Percentiles rank a stretch among this genome's conserved stretches.
phyloP scores from a whole-genome alignment of 2,329 filamentous ascomycete genomes.

The Apiospora arundinis region DNA sequence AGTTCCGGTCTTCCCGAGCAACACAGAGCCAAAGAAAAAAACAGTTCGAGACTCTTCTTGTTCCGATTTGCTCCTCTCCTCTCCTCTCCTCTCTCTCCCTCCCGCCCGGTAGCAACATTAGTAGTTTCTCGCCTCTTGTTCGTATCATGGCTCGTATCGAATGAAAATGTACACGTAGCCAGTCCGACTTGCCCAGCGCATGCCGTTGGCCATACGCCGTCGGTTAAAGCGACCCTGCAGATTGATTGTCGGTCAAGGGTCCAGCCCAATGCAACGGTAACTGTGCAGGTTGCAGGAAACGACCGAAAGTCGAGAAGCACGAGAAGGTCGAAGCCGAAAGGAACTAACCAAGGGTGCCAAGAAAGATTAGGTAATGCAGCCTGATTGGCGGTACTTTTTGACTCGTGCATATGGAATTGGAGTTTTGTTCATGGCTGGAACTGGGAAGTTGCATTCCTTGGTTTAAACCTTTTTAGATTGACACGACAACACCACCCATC shows the following conservation, averaged over 20 bases:
- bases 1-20: neutral
- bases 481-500: neutral
- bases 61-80: neutral
- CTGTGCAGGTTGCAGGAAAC: conserved; percentile 2
- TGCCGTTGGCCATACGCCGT: neutral
- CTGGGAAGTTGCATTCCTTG: neutral
- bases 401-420: neutral
- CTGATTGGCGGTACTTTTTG: neutral
- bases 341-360: neutral
- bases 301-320: no score
- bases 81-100: no score
- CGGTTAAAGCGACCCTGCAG: conserved; percentile 13
- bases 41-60: neutral
- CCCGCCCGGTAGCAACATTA: neutral
- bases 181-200: neutral
- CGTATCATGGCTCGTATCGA: neutral
- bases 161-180: neutral
- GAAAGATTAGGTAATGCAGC: neutral
- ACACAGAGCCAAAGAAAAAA: no score
- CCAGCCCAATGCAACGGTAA: neutral
- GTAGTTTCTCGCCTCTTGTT: neutral
- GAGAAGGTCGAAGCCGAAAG: no score
- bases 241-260: conserved; percentile 11
- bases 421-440: no score
- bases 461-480: neutral